Base-by-base conservation (phyloP, 1,284 basidiomycete species). In the Ustilago shanxiensis region DNA sequence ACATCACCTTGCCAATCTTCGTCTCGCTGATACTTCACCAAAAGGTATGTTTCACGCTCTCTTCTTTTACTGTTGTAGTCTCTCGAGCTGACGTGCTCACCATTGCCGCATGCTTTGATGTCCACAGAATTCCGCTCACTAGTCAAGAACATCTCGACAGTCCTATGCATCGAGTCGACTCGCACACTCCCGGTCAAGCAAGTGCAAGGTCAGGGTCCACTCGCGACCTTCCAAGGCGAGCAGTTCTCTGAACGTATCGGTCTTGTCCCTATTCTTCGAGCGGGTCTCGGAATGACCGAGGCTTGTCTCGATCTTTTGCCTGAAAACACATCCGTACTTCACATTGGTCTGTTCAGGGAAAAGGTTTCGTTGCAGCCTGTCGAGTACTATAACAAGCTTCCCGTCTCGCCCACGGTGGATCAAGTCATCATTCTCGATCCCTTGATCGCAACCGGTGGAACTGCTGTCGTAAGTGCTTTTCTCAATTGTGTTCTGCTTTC, bases 251-350 rank as follows among this genome's bases (percentile, higher is more conserved):
- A 92, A 18, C 89, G 90, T 54, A 90, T 98, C 66, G 95, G 94
- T 8, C 87, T 98, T 59, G 92, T 93, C 2, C 95, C 95, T 35
- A 94, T 98, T 82, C 88, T 98, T 63, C 91, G 95, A 56, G 95
- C 95, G 16, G 95, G 95, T 22, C 88, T 95, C 65, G 94, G 94
- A n/a, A 95, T 98, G 93, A 91, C 93, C 0, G 94, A 97, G 35
- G 87, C 88, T n/a, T 86, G 95, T 83, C 88, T 95, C 71, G 90
- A 90, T 60, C 88, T 95, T 47, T 93, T 95, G 85, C 94, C 94
- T 87, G 92, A 89, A 24, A 71, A 61, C 57, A 95, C 95, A 1
- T 91, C 92, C 1, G 93, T 96, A 1, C 94, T 95, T 76, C 95
- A 97, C 84, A 90, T 97, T 51, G 95, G 95, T 44, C 87, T 97